These are phyloP conservation scores for Cordyceps cateniannulata DNA, from an alignment of 2,329 filamentous ascomycete species.

Conservation along the genomic window DNA sequence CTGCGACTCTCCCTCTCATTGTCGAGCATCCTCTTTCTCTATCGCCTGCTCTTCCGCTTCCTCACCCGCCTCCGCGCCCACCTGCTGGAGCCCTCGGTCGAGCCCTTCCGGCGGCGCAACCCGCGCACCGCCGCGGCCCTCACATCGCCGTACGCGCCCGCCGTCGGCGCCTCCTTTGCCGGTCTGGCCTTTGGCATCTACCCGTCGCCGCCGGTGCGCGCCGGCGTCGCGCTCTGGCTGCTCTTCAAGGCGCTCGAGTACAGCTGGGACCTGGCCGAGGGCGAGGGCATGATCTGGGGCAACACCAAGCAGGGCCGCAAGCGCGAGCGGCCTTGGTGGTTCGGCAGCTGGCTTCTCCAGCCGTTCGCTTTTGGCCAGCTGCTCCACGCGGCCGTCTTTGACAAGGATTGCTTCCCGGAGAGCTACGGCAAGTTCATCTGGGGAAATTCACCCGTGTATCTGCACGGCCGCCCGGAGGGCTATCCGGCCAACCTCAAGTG, in stretches of 20 bases:
- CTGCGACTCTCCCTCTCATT: conserved; percentile 76
- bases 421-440: conserved; percentile 46
- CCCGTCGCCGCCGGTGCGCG: conserved; percentile 57
- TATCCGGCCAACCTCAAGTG: conserved; percentile 63
- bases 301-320: conserved; percentile 42
- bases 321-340: conserved; percentile 70
- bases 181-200: conserved; percentile 76
- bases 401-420: conserved; percentile 62
- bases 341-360: conserved; percentile 77
- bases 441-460: conserved; percentile 70
- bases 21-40: conserved; percentile 78
- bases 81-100: conserved; percentile 71
- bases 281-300: conserved; percentile 62
- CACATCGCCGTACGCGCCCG: conserved; percentile 78
- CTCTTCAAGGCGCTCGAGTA: conserved; percentile 80
- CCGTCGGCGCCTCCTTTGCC: conserved; percentile 82
- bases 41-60: conserved; percentile 86
- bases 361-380: conserved; percentile 71
- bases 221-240: conserved; percentile 76
- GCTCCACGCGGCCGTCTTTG: conserved; percentile 69
- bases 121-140: conserved; percentile 67
- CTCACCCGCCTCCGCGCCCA: conserved; percentile 72
- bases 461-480: conserved; percentile 63
- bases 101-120: conserved; percentile 76
- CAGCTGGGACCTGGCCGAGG: conserved; percentile 75